Conservation (phyloP, 2,329 filamentous ascomycete genomes). For the Trichoderma cornu-damae region DNA sequence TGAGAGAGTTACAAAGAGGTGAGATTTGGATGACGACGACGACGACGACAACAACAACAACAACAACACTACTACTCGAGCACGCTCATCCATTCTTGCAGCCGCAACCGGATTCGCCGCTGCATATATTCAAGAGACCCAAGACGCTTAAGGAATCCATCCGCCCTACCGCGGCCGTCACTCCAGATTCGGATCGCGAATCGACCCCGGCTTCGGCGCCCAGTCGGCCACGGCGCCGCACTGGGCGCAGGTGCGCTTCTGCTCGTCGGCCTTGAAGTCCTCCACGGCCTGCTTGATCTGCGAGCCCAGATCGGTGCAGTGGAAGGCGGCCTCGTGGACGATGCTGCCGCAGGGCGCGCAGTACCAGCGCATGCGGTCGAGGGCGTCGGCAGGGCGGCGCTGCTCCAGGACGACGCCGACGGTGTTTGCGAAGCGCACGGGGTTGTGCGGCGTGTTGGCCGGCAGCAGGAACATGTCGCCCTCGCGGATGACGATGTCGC, state of each 20-base stretch:
- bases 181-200: constrained; percentile 53
- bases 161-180: background rate
- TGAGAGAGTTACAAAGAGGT: too few species aligned
- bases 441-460: constrained; percentile 93
- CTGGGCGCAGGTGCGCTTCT: constrained; percentile 65
- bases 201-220: constrained; percentile 56
- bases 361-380: constrained; percentile 89
- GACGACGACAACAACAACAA: too few species aligned
- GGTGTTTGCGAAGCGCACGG: constrained; percentile 85
- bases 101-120: too few species aligned
- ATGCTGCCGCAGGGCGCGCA: constrained; percentile 62
- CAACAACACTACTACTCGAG: too few species aligned
- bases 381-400: constrained; percentile 59
- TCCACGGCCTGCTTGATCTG: constrained; percentile 93
- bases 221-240: constrained; percentile 75
- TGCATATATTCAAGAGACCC: background rate
- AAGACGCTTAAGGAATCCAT: background rate
- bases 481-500: constrained; percentile 84
- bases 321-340: constrained; percentile 82
- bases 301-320: constrained; percentile 83
- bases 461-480: constrained; percentile 92
- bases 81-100: too few species aligned
- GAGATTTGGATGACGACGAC: too few species aligned
- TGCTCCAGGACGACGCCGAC: constrained; percentile 94
- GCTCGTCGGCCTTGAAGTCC: constrained; percentile 63